A percentile compares a stretch with the other conserved stretches of the same genome.
Conservation (phyloP, 23 red algal species). For the Agarophyton chilense region DNA sequence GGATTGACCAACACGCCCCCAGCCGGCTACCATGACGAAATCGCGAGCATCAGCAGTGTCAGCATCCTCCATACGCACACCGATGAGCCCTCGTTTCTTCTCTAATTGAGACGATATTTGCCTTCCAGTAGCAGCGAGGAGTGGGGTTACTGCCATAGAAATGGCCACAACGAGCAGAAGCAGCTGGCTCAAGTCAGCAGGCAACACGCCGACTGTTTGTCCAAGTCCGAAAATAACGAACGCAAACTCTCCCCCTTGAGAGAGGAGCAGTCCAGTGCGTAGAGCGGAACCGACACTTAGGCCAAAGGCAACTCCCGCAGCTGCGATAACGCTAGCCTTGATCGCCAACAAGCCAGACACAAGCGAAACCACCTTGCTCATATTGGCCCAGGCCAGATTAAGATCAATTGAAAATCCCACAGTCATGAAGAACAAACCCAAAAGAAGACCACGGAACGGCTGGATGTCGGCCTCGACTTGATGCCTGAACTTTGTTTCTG, state of each 20-base stretch:
- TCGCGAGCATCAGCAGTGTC: conserved; percentile 86
- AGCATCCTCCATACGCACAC: conserved; percentile 86
- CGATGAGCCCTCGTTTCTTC: conserved; percentile 89
- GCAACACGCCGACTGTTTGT: conserved; percentile 77
- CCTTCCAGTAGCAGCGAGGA: conserved; percentile 72
- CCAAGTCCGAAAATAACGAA: conserved; percentile 97
- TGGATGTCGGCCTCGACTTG: conserved; percentile 98
- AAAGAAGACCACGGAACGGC: conserved; percentile 94
- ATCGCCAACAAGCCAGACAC: conserved; percentile 82
- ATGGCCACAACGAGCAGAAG: conserved; percentile 88
- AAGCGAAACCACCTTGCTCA: conserved; percentile 76
- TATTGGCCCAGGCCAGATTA: conserved; percentile 77
- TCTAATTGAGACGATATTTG: conserved; percentile 76
- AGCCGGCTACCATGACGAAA: conserved; percentile 99
- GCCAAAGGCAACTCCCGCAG: conserved; percentile 72
- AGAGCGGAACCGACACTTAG: conserved; percentile 83
- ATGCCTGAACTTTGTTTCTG: conserved; percentile 94
- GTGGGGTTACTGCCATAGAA: conserved; percentile 94
- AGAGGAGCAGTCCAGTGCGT: conserved; percentile 89
- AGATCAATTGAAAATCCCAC: conserved; percentile 97
- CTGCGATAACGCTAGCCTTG: conserved; percentile 90
- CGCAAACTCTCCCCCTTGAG: conserved; percentile 99
- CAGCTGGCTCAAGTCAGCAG: conserved; percentile 77
- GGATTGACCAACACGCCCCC: conserved; percentile 93
- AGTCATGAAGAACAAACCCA: conserved; percentile 99